A percentile compares a stretch with the other conserved stretches of the same genome.
These are phyloP conservation scores for Vigna hirtella DNA, from an alignment of 306 rosid genomes.

Conservation along the genomic window DNA sequence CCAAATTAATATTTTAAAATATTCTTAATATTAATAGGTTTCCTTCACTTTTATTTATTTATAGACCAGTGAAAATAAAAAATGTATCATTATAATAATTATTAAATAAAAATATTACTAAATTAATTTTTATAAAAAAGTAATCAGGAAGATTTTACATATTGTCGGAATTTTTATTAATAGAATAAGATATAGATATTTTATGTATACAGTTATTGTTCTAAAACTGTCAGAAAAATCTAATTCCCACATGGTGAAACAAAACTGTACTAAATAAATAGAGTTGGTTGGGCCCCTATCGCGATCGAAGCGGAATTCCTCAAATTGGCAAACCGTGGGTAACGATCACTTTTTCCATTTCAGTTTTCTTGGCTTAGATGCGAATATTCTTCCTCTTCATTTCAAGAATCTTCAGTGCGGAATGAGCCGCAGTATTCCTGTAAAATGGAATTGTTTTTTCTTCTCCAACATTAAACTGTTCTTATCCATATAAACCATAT, in stretches of 20 bases:
- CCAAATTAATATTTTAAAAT: too few relatives aligned
- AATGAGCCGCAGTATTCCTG: background rate
- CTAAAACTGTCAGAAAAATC: too few relatives aligned
- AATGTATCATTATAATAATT: too few relatives aligned
- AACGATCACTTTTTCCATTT: background rate
- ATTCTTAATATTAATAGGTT: too few relatives aligned
- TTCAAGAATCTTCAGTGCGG: slow-evolving; percentile 1
- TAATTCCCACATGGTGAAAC: background rate
- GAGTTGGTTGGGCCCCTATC: background rate
- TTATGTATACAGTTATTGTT: too few relatives aligned
- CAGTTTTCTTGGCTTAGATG: background rate
- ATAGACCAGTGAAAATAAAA: too few relatives aligned
- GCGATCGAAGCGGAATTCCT: background rate
- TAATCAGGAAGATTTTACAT: too few relatives aligned
- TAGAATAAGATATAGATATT: too few relatives aligned
- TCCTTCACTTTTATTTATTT: too few relatives aligned
- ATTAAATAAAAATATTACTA: too few relatives aligned
- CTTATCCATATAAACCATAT: background rate
- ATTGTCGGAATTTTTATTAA: too few relatives aligned
- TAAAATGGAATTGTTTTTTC: background rate
- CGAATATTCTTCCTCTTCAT: background rate
- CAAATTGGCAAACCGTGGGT: background rate
- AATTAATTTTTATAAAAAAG: too few relatives aligned
- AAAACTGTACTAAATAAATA: background rate
- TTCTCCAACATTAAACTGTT: background rate